These are phyloP conservation scores for Hyphodiscus hymeniophilus DNA, from an alignment of 495 filamentous ascomycete species.

Conservation along the genomic window DNA sequence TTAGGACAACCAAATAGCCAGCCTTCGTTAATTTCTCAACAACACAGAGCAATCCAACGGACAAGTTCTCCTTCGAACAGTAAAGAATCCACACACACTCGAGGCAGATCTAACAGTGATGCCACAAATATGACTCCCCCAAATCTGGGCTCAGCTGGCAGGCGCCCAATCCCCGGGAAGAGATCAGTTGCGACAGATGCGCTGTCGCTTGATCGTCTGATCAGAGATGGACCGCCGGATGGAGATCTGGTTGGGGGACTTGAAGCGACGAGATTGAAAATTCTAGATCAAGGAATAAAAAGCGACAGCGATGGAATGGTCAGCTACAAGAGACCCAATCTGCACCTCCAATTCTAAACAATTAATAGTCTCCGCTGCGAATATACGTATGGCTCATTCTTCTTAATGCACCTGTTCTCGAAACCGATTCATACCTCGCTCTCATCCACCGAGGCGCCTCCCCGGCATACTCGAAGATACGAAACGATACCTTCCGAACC, in stretches of 20 bases:
- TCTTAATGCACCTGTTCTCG: constrained; percentile 72
- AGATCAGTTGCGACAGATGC: constrained; percentile 44
- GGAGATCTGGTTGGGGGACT: constrained; percentile 59
- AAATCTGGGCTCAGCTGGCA: constrained; percentile 5
- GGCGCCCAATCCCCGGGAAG: constrained; percentile 11
- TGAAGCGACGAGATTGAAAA: constrained; percentile 64
- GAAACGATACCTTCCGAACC: constrained; percentile 96
- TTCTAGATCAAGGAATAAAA: constrained; percentile 71
- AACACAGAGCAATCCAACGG: constrained; percentile 26
- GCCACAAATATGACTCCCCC: constrained; percentile 32
- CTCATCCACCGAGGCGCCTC: constrained; percentile 90
- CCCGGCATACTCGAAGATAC: constrained; percentile 92
- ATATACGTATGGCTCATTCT: constrained; percentile 95
- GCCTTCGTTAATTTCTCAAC: constrained; percentile 22
- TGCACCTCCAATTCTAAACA: neutral
- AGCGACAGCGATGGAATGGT: constrained; percentile 90
- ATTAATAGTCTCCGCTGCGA: constrained; percentile 70
- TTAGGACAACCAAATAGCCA: constrained; percentile 31
- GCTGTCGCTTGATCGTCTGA: constrained; percentile 55
- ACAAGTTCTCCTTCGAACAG: constrained; percentile 21
- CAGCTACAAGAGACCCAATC: constrained; percentile 6
- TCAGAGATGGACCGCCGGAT: constrained; percentile 65
- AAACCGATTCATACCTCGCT: constrained; percentile 78
- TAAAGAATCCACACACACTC: constrained; percentile 18
- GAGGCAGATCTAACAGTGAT: constrained; percentile 68